phyloP scores from a whole-genome alignment of 768 basidiomycete species.

The Termitomyces sp. region DNA sequence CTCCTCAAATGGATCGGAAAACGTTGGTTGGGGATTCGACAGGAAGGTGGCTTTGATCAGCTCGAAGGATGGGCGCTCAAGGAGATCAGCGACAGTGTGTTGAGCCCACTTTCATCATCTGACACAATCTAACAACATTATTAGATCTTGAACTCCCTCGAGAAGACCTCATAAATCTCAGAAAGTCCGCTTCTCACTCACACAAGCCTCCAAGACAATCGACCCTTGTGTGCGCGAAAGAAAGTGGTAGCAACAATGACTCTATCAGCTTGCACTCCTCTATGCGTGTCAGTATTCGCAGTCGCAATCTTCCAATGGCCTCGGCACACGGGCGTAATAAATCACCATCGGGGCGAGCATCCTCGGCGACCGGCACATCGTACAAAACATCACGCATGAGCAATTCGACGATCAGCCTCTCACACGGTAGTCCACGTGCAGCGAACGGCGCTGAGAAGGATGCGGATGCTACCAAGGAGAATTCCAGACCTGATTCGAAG shows the following conservation, averaged over 20 bases:
- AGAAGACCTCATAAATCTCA: constrained; percentile 62
- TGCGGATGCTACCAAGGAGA: constrained; percentile 19
- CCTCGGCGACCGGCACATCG: constrained; percentile 29
- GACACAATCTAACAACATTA: neutral
- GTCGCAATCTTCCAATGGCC: constrained; percentile 21
- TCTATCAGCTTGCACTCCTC: constrained; percentile 33
- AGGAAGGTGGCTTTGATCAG: constrained; percentile 73
- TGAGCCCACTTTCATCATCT: neutral
- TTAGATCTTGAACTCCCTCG: constrained; percentile 76
- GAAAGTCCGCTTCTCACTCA: constrained; percentile 16
- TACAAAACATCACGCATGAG: constrained; percentile 37
- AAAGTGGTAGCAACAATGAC: constrained; percentile 37
- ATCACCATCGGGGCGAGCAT: constrained; percentile 14
- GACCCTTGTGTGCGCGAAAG: constrained; percentile 18
- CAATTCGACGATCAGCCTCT: constrained; percentile 21
- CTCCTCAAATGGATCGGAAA: constrained; percentile 71
- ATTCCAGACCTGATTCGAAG: constrained; percentile 66
- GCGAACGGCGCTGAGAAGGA: constrained; percentile 15
- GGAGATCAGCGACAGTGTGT: constrained; percentile 80
- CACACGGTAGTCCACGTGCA: constrained; percentile 1
- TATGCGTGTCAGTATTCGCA: constrained; percentile 39
- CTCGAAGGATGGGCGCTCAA: constrained; percentile 86
- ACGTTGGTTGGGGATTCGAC: constrained; percentile 71
- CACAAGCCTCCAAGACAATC: constrained; percentile 16
- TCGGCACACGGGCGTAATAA: constrained; percentile 5